phyloP scores from a whole-genome alignment of 2,329 filamentous ascomycete genomes.

The Elsinoe fawcettii region DNA sequence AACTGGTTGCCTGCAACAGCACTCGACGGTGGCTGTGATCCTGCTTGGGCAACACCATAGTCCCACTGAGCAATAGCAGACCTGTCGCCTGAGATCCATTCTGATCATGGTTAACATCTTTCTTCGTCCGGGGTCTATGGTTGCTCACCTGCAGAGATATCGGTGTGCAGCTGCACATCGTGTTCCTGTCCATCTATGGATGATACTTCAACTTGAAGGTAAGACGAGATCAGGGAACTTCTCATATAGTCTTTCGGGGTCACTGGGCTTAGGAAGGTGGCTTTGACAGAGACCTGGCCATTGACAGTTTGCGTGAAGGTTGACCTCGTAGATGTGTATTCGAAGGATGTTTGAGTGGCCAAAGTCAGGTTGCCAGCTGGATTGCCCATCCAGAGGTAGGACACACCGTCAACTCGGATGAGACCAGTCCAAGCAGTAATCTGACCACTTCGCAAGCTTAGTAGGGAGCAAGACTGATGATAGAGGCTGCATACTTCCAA shows the following conservation, averaged over 20 bases:
- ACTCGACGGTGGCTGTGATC: not conserved
- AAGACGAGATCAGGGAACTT: constrained; percentile 64
- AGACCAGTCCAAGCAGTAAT: constrained; percentile 31
- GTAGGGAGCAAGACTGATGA: not conserved
- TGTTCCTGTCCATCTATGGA: constrained; percentile 57
- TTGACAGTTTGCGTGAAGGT: constrained; percentile 60
- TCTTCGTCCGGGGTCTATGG: not conserved
- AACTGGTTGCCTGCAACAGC: not conserved
- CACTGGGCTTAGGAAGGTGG: constrained; percentile 64
- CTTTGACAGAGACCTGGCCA: constrained; percentile 54
- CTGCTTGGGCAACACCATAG: constrained; percentile 33
- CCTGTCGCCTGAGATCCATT: constrained; percentile 62
- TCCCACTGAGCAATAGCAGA: constrained; percentile 55
- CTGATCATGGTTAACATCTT: constrained; percentile 34
- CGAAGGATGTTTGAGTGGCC: constrained; percentile 55
- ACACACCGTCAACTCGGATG: constrained; percentile 57
- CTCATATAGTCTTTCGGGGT: constrained; percentile 57
- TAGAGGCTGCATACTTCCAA: constrained; percentile 52
- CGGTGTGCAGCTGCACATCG: constrained; percentile 62
- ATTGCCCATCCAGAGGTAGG: constrained; percentile 62
- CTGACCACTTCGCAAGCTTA: constrained; percentile 16
- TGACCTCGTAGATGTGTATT: constrained; percentile 66
- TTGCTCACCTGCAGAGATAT: constrained; percentile 58
- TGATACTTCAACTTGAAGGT: constrained; percentile 55
- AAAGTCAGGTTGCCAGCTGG: constrained; percentile 38